phyloP scores from a whole-genome alignment of 1,284 basidiomycete genomes.

The Moniliophthora roreri region DNA sequence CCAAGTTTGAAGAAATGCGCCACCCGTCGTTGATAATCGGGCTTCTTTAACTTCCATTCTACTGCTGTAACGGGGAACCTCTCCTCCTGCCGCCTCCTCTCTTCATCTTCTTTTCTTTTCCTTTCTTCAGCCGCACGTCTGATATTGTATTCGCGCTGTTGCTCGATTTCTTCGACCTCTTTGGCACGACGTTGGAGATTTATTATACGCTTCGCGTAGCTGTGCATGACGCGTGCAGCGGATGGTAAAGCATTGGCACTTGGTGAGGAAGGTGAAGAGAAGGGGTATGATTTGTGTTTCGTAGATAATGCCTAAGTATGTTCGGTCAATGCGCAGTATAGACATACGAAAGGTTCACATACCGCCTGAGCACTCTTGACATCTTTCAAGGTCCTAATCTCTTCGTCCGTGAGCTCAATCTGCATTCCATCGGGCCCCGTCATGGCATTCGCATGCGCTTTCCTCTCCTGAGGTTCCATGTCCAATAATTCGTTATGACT shows the following conservation, averaged over 20 bases:
- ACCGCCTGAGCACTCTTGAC: not conserved
- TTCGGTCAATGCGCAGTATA: not conserved
- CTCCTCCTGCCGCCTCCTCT: not conserved
- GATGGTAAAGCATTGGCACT: not conserved
- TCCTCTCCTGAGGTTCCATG: not conserved
- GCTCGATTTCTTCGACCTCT: not conserved
- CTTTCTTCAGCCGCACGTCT: not conserved
- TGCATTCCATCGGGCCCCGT: not conserved
- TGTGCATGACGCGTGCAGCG: not conserved
- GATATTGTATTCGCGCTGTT: not conserved
- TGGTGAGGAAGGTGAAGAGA: not conserved
- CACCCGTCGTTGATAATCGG: not conserved
- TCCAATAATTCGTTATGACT: not conserved
- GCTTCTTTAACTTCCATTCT: not conserved
- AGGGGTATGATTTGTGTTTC: not conserved
- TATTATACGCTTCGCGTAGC: not conserved
- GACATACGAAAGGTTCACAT: not conserved
- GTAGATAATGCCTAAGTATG: not conserved
- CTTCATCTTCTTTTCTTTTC: not conserved
- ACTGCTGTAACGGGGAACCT: not conserved
- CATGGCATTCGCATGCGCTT: not conserved
- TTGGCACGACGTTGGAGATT: not conserved
- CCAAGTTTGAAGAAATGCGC: not conserved
- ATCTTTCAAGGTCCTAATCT: not conserved
- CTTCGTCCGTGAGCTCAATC: not conserved